Evolutionary conservation across 73 alveolate genomes (phyloP).

Genomic region (Tetrahymena thermophila): DNA sequence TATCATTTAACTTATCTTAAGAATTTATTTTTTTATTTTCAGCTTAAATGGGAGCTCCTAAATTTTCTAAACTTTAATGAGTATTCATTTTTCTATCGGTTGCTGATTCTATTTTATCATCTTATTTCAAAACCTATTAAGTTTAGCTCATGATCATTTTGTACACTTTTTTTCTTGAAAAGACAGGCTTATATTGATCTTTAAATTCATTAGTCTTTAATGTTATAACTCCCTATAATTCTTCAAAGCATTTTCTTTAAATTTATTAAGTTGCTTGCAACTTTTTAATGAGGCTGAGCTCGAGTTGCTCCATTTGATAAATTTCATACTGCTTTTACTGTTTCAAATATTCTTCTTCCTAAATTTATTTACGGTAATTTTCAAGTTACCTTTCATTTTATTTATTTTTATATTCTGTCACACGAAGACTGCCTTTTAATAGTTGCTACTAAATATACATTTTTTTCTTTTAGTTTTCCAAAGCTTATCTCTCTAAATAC

Average conservation of each 20-base stretch:
- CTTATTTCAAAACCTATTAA: not conserved
- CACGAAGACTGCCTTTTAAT: not conserved
- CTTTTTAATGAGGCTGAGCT: not conserved
- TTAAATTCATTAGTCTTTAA: not conserved
- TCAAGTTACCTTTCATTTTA: not conserved
- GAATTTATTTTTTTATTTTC: not conserved
- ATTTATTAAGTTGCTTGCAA: not conserved
- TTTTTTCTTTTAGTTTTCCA: not conserved
- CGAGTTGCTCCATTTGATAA: not conserved
- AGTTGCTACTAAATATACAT: not conserved
- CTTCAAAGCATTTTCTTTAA: not conserved
- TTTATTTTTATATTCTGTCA: not conserved
- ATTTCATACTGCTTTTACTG: not conserved
- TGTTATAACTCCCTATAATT: not conserved
- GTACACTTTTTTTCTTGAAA: not conserved
- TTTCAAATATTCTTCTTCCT: not conserved
- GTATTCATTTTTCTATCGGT: not conserved
- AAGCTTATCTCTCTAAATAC: not conserved
- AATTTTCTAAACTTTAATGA: not conserved
- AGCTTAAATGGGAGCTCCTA: not conserved
- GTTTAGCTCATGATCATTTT: not conserved
- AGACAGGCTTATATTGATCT: not conserved
- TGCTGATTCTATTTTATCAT: not conserved
- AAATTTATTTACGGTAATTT: not conserved
- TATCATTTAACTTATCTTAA: not conserved